A percentile compares a stretch with the other conserved stretches of the same genome.
Evolutionary conservation across 2,329 filamentous ascomycete species (phyloP).

Genomic region (Tolypocladium ophioglossoides): DNA sequence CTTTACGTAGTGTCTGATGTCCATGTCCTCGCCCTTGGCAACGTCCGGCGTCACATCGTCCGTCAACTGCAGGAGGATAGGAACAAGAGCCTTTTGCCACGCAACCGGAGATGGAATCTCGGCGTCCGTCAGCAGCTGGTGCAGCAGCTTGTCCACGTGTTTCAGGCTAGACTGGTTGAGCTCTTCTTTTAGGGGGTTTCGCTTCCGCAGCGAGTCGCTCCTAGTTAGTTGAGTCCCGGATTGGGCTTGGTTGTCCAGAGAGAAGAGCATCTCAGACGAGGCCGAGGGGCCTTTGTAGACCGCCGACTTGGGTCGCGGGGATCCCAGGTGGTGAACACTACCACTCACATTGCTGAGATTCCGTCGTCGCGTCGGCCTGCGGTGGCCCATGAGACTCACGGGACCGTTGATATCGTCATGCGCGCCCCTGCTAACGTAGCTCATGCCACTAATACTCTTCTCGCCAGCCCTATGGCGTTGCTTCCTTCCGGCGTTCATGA

Average conservation of each 20-base stretch:
- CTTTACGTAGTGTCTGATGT: slow-evolving; percentile 95
- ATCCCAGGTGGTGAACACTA: slow-evolving; percentile 55
- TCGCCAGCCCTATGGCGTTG: slow-evolving; percentile 64
- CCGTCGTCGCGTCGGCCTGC: slow-evolving; percentile 57
- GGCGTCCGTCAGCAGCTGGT: slow-evolving; percentile 71
- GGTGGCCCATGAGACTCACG: slow-evolving; percentile 45
- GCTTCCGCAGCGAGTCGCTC: slow-evolving; percentile 73
- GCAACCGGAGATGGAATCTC: slow-evolving; percentile 60
- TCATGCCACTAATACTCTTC: slow-evolving; percentile 62
- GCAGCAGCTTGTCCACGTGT: slow-evolving; percentile 77
- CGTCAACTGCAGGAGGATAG: slow-evolving; percentile 81
- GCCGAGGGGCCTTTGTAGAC: slow-evolving; percentile 45
- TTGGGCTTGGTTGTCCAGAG: slow-evolving; percentile 33
- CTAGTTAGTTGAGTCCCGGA: slow-evolving; percentile 48
- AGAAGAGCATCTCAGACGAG: slow-evolving; percentile 40
- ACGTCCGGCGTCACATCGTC: slow-evolving; percentile 94
- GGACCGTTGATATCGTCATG: slow-evolving; percentile 52
- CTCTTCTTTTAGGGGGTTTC: slow-evolving; percentile 64
- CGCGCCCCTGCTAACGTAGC: slow-evolving; percentile 54
- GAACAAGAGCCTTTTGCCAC: slow-evolving; percentile 86
- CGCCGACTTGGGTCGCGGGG: slow-evolving; percentile 54
- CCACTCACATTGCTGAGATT: slow-evolving; percentile 80
- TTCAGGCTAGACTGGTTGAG: slow-evolving; percentile 79
- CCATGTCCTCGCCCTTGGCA: slow-evolving; percentile 84
- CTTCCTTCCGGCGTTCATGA: slow-evolving; percentile 64